Evolutionary conservation across 106 monocot genomes (phyloP).

Genomic region (Gastrodia elata): DNA sequence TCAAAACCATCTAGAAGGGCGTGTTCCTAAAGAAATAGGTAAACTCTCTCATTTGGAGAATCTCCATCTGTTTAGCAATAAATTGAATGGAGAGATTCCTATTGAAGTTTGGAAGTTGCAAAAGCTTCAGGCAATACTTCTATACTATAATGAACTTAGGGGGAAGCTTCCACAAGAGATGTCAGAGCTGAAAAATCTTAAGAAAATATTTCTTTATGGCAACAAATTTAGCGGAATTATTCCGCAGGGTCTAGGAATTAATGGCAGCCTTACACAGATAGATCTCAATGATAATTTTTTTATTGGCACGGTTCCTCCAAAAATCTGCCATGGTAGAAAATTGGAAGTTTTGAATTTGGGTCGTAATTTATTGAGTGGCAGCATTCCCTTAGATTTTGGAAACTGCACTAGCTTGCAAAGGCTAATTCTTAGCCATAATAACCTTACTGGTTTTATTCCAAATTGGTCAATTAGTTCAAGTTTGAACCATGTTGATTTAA

Average conservation of each 20-base stretch:
- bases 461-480: conserved; percentile 25
- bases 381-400: conserved; percentile 43
- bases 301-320: conserved; percentile 49
- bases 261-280: conserved; percentile 35
- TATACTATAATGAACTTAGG: conserved; percentile 54
- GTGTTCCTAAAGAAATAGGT: conserved; percentile 51
- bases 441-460: conserved; percentile 41
- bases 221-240: conserved; percentile 64
- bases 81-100: conserved; percentile 65
- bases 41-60: conserved; percentile 33
- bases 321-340: conserved; percentile 40
- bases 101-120: conserved; percentile 48
- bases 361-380: conserved; percentile 50
- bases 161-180: conserved; percentile 56
- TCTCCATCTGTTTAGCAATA: conserved; percentile 47
- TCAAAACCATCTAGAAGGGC: conserved; percentile 52
- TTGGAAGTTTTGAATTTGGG: conserved; percentile 41
- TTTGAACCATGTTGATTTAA: conserved; percentile 44
- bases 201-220: conserved; percentile 48
- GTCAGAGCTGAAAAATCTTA: conserved; percentile 35
- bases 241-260: conserved; percentile 51
- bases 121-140: conserved; percentile 31
- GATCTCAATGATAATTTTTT: conserved; percentile 62
- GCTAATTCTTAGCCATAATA: conserved; percentile 56
- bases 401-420: conserved; percentile 45